Percentiles rank a stretch among this genome's conserved stretches.
Evolutionary conservation across 2,329 filamentous ascomycete species (phyloP).

Genomic region (Cercospora sp.): DNA sequence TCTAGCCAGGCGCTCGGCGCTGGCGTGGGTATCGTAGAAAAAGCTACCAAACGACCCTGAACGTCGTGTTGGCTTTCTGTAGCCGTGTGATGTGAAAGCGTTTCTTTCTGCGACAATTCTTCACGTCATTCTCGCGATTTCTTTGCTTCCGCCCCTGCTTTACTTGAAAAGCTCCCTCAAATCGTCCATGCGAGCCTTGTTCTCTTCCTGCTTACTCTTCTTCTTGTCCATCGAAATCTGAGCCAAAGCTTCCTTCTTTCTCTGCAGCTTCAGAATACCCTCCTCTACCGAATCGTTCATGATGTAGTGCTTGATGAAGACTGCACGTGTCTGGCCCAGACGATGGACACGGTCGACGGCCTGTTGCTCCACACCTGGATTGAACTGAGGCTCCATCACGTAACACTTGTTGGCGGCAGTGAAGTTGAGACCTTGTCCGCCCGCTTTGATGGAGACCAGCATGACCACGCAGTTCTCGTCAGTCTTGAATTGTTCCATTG

Average conservation of each 20-base stretch:
- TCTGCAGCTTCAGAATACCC: constrained; percentile 84
- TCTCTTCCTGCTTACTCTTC: constrained; percentile 62
- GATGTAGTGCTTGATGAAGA: constrained; percentile 83
- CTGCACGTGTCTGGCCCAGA: constrained; percentile 83
- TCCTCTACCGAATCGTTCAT: constrained; percentile 92
- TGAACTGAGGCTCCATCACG: constrained; percentile 98
- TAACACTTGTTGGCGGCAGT: constrained; percentile 84
- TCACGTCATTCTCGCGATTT: neutral
- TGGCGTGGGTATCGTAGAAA: neutral
- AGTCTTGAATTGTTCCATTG: constrained; percentile 75
- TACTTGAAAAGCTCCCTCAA: constrained; percentile 58
- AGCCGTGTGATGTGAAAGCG: neutral
- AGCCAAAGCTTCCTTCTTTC: constrained; percentile 89
- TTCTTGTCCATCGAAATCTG: constrained; percentile 72
- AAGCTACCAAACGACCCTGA: neutral
- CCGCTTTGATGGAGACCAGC: constrained; percentile 87
- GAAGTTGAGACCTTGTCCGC: constrained; percentile 86
- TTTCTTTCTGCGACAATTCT: neutral
- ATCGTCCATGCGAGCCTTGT: constrained; percentile 64
- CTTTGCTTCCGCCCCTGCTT: neutral
- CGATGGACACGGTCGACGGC: constrained; percentile 91
- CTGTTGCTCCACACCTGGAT: constrained; percentile 91
- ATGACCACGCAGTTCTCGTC: constrained; percentile 73
- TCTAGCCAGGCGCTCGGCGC: neutral
- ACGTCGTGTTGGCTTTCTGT: neutral